Base-by-base conservation (phyloP, 306 rosid genomes). In the Arachis hypogaea region DNA sequence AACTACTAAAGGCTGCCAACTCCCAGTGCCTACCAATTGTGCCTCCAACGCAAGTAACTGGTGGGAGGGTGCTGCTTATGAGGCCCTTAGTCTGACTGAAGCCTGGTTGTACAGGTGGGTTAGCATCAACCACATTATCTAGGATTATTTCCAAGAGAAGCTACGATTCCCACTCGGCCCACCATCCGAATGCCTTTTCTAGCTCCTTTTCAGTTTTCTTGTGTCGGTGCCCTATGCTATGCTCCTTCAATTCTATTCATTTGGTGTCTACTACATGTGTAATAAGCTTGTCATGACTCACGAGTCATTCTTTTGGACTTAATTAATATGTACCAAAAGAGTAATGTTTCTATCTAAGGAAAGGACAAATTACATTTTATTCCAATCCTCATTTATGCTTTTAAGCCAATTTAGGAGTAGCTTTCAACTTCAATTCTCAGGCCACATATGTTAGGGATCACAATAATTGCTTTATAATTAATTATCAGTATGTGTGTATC, bases 11-110 rank as follows among this genome's bases (percentile, higher is more conserved):
- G 98, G 97, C 0, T 93, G 98, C 55, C 8, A 82, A 0, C 86
- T 91, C 0, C 97, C 98, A 1, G 97, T 96, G 33, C 90, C 93
- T 1, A 72, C 81, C 0, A 50, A 56, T 5, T 93, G 98, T 83
- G 88, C 91, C 12, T 36, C 90, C 0, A 93, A 83, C 83, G 80
- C 85, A 1, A 47, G 40, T 1, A 93, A 93, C 38, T 93, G 98
- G 98, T 93, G 98, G 98, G 98, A 93, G 69, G 91, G 96, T 1
- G 33, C 82, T 3, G 59, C 83, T 14, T 90, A 90, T 56, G 84
- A 82, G 44, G 77, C 77, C 16, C 97, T 93, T 9, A 93, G 6
- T 63, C 80, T 88, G 47, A 14, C 81, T 0, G 85, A 91, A 65
- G 77, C 81, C 0, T 80, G 89, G 68, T 79, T 71, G 51, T 93